phyloP scores from a whole-genome alignment of 345 rosid species.

The Trapa incisa region DNA sequence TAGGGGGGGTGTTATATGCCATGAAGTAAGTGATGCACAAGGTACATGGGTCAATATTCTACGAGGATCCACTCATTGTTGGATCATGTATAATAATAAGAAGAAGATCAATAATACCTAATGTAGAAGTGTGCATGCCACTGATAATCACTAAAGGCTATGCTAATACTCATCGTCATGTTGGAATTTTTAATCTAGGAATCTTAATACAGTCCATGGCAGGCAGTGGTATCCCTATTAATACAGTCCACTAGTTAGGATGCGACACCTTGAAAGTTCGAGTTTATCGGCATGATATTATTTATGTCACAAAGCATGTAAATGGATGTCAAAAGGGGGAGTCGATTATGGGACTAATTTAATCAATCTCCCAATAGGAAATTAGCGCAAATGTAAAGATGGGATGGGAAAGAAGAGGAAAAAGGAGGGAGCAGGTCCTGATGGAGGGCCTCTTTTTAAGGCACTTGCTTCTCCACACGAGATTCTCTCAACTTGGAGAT shows the following conservation, averaged over 20 bases:
- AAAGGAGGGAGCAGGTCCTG: slow-evolving; percentile 9
- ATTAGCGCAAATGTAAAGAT: not conserved
- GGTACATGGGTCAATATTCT: no score
- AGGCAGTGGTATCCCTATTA: no score
- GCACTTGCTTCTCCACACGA: slow-evolving; percentile 17
- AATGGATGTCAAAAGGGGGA: slow-evolving; percentile 9
- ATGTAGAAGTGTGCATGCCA: no score
- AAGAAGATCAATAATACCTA: no score
- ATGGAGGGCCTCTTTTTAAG: slow-evolving; percentile 28
- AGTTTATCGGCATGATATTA: not conserved
- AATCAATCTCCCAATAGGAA: not conserved
- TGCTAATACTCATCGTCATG: no score
- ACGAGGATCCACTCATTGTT: no score
- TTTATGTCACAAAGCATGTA: not conserved
- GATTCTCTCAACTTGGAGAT: slow-evolving; percentile 20
- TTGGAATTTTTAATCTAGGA: no score
- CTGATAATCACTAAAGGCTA: no score
- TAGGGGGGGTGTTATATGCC: no score
- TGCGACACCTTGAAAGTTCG: not conserved
- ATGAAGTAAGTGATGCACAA: no score
- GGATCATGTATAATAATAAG: no score
- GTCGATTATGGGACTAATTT: slow-evolving; percentile 6
- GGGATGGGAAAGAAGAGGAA: not conserved
- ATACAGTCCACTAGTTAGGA: not conserved
- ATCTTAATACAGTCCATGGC: no score